phyloP scores from a whole-genome alignment of 805 yeast genomes.

The Candida michaelii region DNA sequence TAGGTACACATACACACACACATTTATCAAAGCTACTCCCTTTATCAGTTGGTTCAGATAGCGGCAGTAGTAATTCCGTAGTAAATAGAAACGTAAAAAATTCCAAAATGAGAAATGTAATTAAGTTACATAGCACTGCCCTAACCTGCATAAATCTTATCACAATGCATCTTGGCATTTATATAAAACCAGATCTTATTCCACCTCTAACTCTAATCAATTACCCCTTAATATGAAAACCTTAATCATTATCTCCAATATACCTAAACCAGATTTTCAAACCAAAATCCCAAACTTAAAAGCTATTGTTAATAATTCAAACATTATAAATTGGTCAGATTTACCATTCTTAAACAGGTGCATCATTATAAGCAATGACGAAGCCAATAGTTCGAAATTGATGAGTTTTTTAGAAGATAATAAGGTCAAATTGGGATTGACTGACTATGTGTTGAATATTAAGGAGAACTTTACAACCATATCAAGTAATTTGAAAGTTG shows the following conservation, averaged over 20 bases:
- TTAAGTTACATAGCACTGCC: conserved; percentile 3
- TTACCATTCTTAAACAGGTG: conserved; percentile 35
- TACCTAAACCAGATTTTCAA: conserved; percentile 30
- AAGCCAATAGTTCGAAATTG: conserved; percentile 23
- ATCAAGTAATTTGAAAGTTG: conserved; percentile 4
- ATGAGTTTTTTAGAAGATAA: conserved; percentile 20
- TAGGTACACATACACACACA: too few species aligned
- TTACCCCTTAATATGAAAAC: conserved; percentile 20
- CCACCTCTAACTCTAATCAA: background rate
- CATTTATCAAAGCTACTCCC: too few species aligned
- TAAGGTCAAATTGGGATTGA: conserved; percentile 10
- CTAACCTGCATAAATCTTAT: background rate
- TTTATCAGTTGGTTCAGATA: too few species aligned
- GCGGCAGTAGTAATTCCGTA: too few species aligned
- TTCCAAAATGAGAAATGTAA: conserved; percentile 3
- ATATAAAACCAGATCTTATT: background rate
- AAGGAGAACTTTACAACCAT: conserved; percentile 11
- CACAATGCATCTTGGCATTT: background rate
- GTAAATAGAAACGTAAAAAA: too few species aligned
- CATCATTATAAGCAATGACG: conserved; percentile 33
- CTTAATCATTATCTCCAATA: conserved; percentile 35
- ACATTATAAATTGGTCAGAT: conserved; percentile 35
- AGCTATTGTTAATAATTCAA: conserved; percentile 27
- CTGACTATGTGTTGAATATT: background rate
- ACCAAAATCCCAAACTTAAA: conserved; percentile 2